phyloP scores from a whole-genome alignment of 192 early-diverging fungal species.

The Coemansia furcata region DNA sequence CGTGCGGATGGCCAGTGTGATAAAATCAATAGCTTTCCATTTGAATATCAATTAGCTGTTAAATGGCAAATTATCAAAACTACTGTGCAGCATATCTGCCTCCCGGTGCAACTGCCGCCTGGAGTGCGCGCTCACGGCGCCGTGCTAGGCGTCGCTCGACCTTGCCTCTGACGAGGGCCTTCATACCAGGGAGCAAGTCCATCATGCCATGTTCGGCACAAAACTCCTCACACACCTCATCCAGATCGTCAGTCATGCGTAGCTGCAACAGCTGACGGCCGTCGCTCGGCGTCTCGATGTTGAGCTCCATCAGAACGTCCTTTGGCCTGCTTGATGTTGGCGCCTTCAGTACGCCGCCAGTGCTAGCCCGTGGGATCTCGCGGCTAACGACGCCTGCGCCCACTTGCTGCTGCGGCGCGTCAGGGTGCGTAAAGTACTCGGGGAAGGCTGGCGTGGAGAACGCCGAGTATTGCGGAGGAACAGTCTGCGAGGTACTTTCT shows the following conservation, averaged over 20 bases:
- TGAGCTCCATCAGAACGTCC: slow-evolving; percentile 49
- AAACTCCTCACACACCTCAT: slow-evolving; percentile 37
- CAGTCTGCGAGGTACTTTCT: not conserved
- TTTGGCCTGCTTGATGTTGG: slow-evolving; percentile 22
- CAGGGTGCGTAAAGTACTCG: slow-evolving; percentile 40
- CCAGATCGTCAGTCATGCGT: slow-evolving; percentile 29
- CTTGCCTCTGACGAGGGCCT: slow-evolving; percentile 46
- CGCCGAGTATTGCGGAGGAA: slow-evolving; percentile 22
- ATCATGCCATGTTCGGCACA: slow-evolving; percentile 34
- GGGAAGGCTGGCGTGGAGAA: slow-evolving; percentile 47
- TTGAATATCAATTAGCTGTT: not conserved
- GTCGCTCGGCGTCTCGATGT: slow-evolving; percentile 44
- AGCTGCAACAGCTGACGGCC: slow-evolving; percentile 45
- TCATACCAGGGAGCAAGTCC: slow-evolving; percentile 46
- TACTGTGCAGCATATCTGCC: not conserved
- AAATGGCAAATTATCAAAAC: not conserved
- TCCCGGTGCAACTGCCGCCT: slow-evolving; percentile 21
- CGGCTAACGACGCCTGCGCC: slow-evolving; percentile 18
- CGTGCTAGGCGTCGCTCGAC: slow-evolving; percentile 45
- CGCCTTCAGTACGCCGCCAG: not conserved
- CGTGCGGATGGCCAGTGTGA: slow-evolving; percentile 13
- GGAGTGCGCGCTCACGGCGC: slow-evolving; percentile 44
- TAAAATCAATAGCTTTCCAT: not conserved
- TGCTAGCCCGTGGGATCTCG: slow-evolving; percentile 34
- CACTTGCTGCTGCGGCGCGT: slow-evolving; percentile 18